Conservation (phyloP, 257 asterid genomes). For the Henckelia pumila region DNA sequence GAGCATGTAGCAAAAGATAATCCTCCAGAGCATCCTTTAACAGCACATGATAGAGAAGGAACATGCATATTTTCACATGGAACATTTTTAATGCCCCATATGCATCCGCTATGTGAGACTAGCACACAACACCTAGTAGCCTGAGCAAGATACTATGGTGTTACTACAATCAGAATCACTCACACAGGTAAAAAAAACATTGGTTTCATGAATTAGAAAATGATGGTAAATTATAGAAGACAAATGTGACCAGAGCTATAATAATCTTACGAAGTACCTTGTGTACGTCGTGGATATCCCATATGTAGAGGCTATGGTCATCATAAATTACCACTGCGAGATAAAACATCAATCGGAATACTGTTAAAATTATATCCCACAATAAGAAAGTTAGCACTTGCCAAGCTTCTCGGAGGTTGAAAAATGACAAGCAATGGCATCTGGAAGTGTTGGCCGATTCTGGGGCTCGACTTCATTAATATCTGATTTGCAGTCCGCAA, state of each 20-base stretch:
- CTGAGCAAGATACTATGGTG: constrained; percentile 46
- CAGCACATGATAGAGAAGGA: constrained; percentile 57
- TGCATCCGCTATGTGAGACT: constrained; percentile 65
- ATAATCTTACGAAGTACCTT: constrained; percentile 37
- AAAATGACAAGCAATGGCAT: constrained; percentile 76
- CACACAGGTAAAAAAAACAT: constrained; percentile 28
- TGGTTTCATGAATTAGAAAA: constrained; percentile 23
- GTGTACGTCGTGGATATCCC: constrained; percentile 50
- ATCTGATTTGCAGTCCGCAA: constrained; percentile 28
- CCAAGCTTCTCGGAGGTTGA: constrained; percentile 63
- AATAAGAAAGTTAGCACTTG: constrained; percentile 33
- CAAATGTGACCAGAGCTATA: neutral
- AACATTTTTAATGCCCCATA: constrained; percentile 64
- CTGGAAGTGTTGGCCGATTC: constrained; percentile 39
- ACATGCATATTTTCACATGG: constrained; percentile 61
- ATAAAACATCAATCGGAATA: constrained; percentile 28
- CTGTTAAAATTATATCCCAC: constrained; percentile 13
- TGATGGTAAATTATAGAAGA: too few species aligned
- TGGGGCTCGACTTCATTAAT: constrained; percentile 29
- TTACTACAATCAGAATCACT: constrained; percentile 39
- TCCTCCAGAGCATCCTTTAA: constrained; percentile 72
- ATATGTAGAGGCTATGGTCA: constrained; percentile 58
- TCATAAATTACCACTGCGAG: constrained; percentile 66
- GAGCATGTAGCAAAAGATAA: constrained; percentile 76
- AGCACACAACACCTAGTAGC: constrained; percentile 67